Conservation (phyloP, 768 basidiomycete species). For the Amanita fuliginea region DNA sequence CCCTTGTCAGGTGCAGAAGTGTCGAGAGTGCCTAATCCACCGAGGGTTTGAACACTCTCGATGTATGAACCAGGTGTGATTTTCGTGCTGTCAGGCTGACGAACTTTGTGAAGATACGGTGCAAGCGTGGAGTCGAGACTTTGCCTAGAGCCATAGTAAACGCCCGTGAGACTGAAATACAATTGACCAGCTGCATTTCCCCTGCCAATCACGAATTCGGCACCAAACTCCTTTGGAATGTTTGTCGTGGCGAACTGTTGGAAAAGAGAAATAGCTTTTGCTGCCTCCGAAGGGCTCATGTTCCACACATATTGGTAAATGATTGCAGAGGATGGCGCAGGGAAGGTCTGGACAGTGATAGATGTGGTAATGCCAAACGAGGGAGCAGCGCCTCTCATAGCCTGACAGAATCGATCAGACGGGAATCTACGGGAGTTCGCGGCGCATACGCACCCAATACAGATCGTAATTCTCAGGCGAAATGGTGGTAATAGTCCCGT, state of each 20-base stretch:
- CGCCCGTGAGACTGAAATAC: slow-evolving; percentile 18
- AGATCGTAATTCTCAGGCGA: slow-evolving; percentile 27
- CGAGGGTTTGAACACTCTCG: slow-evolving; percentile 19
- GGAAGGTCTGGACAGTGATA: slow-evolving; percentile 23
- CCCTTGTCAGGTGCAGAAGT: slow-evolving; percentile 16
- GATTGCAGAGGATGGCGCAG: slow-evolving; percentile 23
- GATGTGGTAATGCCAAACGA: slow-evolving; percentile 30
- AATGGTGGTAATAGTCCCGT: slow-evolving; percentile 21
- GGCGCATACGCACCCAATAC: slow-evolving; percentile 27
- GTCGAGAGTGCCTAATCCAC: slow-evolving; percentile 15
- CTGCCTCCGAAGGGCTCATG: slow-evolving; percentile 19
- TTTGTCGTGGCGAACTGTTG: slow-evolving; percentile 24
- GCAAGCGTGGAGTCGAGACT: slow-evolving; percentile 16
- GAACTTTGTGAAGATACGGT: slow-evolving; percentile 19
- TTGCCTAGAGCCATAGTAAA: slow-evolving; percentile 13
- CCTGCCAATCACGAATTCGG: slow-evolving; percentile 19
- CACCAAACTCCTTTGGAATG: slow-evolving; percentile 25
- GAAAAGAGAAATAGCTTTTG: slow-evolving; percentile 22
- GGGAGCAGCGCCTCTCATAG: slow-evolving; percentile 25
- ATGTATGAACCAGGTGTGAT: slow-evolving; percentile 19
- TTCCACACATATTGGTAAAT: slow-evolving; percentile 28
- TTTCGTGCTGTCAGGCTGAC: neutral
- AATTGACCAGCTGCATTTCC: slow-evolving; percentile 22
- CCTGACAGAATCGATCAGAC: slow-evolving; percentile 17
- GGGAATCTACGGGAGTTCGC: neutral